Evolutionary conservation across 2,329 filamentous ascomycete genomes (phyloP).

Genomic region (Fusarium incarnatum): DNA sequence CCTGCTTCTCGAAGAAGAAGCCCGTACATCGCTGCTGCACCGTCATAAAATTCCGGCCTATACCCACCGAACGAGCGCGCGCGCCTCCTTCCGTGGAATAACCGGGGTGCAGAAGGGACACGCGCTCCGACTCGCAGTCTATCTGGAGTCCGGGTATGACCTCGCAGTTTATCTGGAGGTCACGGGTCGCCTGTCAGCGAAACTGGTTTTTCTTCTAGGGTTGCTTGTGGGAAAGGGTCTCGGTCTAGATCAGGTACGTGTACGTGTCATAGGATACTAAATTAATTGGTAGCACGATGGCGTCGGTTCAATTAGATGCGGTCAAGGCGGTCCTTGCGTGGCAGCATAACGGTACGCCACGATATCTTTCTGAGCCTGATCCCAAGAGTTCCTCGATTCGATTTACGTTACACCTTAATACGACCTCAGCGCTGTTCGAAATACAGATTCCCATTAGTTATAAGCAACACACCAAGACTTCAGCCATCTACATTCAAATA

Average conservation of each 20-base stretch:
- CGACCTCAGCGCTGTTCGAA: not conserved
- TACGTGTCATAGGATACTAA: not conserved
- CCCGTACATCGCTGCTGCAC: not conserved
- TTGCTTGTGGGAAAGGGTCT: not conserved
- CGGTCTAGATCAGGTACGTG: not conserved
- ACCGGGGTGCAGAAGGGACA: conserved; percentile 2
- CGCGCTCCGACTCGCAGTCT: not conserved
- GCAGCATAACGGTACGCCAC: not conserved
- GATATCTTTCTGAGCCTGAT: not conserved
- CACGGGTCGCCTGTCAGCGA: not conserved
- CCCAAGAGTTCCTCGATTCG: not conserved
- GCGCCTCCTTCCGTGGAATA: conserved; percentile 1
- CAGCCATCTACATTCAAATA: not conserved
- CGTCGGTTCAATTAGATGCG: not conserved
- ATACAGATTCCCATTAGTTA: not conserved
- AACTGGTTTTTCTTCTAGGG: not conserved
- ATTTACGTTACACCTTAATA: not conserved
- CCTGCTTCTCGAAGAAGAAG: not conserved
- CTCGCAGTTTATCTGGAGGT: not conserved
- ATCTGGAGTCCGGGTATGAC: not conserved
- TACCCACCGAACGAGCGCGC: not conserved
- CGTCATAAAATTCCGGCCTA: not conserved
- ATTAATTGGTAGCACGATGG: not conserved
- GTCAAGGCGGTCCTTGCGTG: not conserved
- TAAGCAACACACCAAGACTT: not conserved